Conservation (phyloP, 108 stramenopile species). For the Cyclotella choctawhatcheeana region DNA sequence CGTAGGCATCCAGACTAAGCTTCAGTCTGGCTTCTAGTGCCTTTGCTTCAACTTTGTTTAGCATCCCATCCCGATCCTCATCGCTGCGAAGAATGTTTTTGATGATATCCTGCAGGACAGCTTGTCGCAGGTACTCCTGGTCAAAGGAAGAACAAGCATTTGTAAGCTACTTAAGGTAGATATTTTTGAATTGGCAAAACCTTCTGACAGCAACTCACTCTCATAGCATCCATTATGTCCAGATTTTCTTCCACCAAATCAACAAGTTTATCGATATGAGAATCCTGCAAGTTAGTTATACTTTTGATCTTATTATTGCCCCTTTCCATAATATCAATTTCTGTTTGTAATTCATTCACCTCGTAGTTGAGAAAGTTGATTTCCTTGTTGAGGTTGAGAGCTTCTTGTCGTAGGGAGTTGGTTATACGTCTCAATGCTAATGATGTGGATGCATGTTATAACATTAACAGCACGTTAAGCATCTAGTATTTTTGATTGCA, state of each 20-base stretch:
- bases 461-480: not conserved
- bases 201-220: conserved; percentile 19
- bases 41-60: conserved; percentile 20
- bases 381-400: not conserved
- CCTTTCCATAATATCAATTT: conserved; percentile 15
- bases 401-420: conserved; percentile 11
- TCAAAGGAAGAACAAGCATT: not conserved
- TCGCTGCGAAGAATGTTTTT: conserved; percentile 24
- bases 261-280: conserved; percentile 15
- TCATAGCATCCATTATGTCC: conserved; percentile 17
- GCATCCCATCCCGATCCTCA: conserved; percentile 26
- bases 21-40: conserved; percentile 9
- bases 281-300: conserved; percentile 6
- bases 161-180: no score
- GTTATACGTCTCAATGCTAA: conserved; percentile 12
- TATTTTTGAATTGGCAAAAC: no score
- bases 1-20: conserved; percentile 26
- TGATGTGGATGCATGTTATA: not conserved
- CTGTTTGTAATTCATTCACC: not conserved
- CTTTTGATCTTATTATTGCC: not conserved
- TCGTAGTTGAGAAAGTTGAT: conserved; percentile 8
- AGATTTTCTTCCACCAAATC: conserved; percentile 24
- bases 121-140: conserved; percentile 35
- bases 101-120: conserved; percentile 32
- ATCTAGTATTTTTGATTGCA: no score